Base-by-base conservation (phyloP, 2,329 filamentous ascomycete genomes). In the Alternaria sp. region DNA sequence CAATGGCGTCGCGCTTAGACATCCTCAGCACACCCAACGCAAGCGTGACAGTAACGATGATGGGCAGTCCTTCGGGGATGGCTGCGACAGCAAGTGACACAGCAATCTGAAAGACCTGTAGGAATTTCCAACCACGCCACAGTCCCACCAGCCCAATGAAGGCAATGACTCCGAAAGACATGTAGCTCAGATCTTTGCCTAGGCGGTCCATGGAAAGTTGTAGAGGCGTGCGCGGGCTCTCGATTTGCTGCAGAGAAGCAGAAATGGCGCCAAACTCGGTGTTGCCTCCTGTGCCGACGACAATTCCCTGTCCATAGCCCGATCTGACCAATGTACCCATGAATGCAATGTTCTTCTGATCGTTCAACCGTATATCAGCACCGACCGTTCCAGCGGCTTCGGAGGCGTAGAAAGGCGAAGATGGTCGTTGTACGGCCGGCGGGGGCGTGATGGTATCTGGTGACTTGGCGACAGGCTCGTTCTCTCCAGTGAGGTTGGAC, bases 241-340 rank as follows among this genome's bases (percentile, higher is more conserved):
- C 95, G 28, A 97, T 99, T 63, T 95, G 92, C 49, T 94, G 93
- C 26, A 99, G 87, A 54, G 94, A 97, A 16, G 94, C 91, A 20
- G 94, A 96, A 69, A 99, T 99, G 51, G 93, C 94, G 42, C 95
- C 95, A 79, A 99, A 98, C 72, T 98, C 93, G 0, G 96, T 99
- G 60, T 92, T 88, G 32, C 91, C 91, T 56, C 96, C 96, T 7
- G 95, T 99, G 8, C 94, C 93, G 76, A 97, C 96, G n/a, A 99
- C 95, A 67, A 99, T 90, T 43, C 95, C 95, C 77, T 97, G 94
- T 0, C 95, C 95, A 73, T 99, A 91, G 11, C 95, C 95, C 36
- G 94, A 97, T 67, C 94, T 92, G 34, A 99, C 93, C 66, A 99
- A 80, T 3, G 95, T 99, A 28, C 95, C 95, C 94, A 99, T 98